Base-by-base conservation (phyloP, 306 rosid genomes). In the Boehmeria nivea region DNA sequence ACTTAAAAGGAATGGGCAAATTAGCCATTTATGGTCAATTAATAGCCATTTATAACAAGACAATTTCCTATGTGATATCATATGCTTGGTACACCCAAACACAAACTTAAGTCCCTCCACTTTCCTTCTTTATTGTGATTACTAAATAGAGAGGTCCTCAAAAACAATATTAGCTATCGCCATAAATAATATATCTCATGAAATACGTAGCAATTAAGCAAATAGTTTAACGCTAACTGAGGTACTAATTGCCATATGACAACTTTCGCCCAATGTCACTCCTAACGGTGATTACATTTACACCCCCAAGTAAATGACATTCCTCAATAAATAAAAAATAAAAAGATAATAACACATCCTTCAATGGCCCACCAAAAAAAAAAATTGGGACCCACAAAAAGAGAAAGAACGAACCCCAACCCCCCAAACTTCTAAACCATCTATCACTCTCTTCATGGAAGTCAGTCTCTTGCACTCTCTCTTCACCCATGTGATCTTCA, bases 401-500 rank as follows among this genome's bases (percentile, higher is more conserved):
- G 56, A n/a, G 56, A 24, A 51, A 31, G 36, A 31, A 31, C 1
- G 36, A 31, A 31, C 12, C 19, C 12, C 50, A 19, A 17, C 12
- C 20, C 14, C 19, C 24, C 25, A 10, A 17, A 44, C 40, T 14
- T 36, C 40, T 36, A 15, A 23, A 3, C 56, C n/a, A 19, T 26
- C 22, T 15, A 34, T 25, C 54, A 12, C 54, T 14, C 19, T 23
- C 38, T 25, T 33, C 60, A 5, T 14, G 34, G 34, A 50, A 50
- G 21, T 14, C 34, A 22, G 33, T 16, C 54, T 24, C n/a, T n/a
- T n/a, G n/a, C n/a, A n/a, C n/a, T n/a, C 8, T 46, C 51, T 16
- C 51, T 18, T 8, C 13, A 8, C 22, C 43, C 75, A 69, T 57
- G 75, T 59, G 76, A 71, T 18, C 18, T 60, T 56, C 43, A 38